Evolutionary conservation across 306 rosid genomes (phyloP).

Genomic region (Luffa acutangula): DNA sequence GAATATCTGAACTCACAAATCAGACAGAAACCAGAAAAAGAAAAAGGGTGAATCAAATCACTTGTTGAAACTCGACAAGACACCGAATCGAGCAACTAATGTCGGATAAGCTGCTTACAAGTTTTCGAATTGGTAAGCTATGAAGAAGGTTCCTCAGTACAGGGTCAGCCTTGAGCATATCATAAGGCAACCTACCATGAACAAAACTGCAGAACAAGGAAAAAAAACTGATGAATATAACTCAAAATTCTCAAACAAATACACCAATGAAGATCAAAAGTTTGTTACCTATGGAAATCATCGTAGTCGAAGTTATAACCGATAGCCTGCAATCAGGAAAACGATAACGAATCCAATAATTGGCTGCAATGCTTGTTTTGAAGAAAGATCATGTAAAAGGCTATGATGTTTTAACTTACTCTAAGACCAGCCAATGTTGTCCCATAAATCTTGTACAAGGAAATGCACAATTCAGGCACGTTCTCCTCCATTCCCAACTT

Average conservation of each 20-base stretch:
- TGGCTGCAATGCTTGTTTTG: not conserved
- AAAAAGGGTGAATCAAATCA: not conserved
- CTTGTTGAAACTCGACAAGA: not conserved
- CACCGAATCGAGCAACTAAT: not conserved
- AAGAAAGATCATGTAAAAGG: not conserved
- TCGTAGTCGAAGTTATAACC: constrained; percentile 57
- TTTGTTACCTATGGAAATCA: constrained; percentile 60
- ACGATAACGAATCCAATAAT: not conserved
- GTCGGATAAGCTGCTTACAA: constrained; percentile 34
- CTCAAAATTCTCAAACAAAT: not conserved
- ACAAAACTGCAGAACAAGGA: constrained; percentile 38
- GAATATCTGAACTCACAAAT: constrained; percentile 36
- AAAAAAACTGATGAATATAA: not conserved
- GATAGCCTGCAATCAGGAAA: constrained; percentile 41
- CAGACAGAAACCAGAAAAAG: not conserved
- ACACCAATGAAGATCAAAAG: not conserved
- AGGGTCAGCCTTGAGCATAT: constrained; percentile 58
- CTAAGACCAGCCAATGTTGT: constrained; percentile 91
- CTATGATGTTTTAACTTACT: constrained; percentile 25
- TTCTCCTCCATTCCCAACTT: constrained; percentile 60
- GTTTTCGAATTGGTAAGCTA: constrained; percentile 64
- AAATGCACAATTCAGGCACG: constrained; percentile 39
- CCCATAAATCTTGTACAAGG: constrained; percentile 67
- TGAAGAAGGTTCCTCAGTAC: constrained; percentile 60
- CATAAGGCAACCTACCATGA: constrained; percentile 78